Conservation (phyloP, 2,329 filamentous ascomycete genomes). For the Clarireedia paspali region DNA sequence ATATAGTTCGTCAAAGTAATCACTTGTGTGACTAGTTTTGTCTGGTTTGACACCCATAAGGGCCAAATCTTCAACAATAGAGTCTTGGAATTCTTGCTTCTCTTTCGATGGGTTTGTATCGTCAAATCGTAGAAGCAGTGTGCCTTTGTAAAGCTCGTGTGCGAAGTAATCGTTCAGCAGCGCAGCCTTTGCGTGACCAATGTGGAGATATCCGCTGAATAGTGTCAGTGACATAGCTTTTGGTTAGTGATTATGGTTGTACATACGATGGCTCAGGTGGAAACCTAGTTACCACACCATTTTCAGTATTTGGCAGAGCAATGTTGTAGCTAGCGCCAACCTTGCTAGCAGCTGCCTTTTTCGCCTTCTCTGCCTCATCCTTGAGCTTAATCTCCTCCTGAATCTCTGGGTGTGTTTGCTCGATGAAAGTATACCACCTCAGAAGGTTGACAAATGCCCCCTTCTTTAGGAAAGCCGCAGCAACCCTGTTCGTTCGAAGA, state of each 20-base stretch:
- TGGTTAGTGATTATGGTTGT: background rate
- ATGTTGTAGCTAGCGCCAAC: constrained; percentile 86
- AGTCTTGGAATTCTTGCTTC: constrained; percentile 91
- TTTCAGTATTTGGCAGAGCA: constrained; percentile 72
- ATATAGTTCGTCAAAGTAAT: constrained; percentile 92
- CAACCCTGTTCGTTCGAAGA: constrained; percentile 77
- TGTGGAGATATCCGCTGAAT: constrained; percentile 71
- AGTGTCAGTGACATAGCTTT: constrained; percentile 10
- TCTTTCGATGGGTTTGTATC: constrained; percentile 98
- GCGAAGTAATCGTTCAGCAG: constrained; percentile 95
- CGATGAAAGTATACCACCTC: constrained; percentile 83
- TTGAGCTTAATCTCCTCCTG: constrained; percentile 61
- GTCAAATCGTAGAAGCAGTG: constrained; percentile 85
- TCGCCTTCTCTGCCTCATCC: constrained; percentile 60
- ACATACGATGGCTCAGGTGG: constrained; percentile 83
- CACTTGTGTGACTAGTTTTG: constrained; percentile 79
- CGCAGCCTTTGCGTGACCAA: constrained; percentile 91
- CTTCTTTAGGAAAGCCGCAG: constrained; percentile 72
- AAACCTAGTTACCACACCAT: constrained; percentile 87
- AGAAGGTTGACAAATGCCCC: constrained; percentile 67
- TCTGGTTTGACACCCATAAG: constrained; percentile 91
- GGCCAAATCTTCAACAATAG: constrained; percentile 84
- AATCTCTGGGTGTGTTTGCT: constrained; percentile 73
- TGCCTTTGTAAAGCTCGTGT: constrained; percentile 86
- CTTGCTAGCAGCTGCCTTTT: constrained; percentile 61